These are phyloP conservation scores for Chaetoceros muelleri DNA, from an alignment of 108 stramenopile species.

Conservation along the genomic window DNA sequence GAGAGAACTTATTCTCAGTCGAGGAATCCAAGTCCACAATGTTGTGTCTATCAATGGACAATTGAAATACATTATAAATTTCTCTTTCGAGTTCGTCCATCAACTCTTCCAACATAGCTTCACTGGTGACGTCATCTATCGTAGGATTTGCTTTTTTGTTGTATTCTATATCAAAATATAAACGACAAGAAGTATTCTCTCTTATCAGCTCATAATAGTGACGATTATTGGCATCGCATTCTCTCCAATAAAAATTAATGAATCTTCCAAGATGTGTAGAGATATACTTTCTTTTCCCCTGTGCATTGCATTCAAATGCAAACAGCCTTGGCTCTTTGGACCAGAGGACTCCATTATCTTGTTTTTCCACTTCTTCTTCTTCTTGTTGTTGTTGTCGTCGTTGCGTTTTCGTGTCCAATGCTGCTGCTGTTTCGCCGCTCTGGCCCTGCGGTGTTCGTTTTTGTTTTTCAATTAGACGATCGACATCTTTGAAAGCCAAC, in stretches of 20 bases:
- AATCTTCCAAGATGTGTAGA: constrained; percentile 70
- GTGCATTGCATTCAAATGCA: constrained; percentile 52
- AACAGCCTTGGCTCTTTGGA: constrained; percentile 75
- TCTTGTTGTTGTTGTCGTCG: too few relatives aligned
- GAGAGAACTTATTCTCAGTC: constrained; percentile 81
- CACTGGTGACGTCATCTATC: constrained; percentile 38
- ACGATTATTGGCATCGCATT: constrained; percentile 39
- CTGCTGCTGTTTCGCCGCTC: too few relatives aligned
- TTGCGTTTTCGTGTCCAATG: too few relatives aligned
- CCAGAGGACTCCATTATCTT: too few relatives aligned
- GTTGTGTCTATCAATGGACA: constrained; percentile 19
- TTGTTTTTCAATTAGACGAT: too few relatives aligned
- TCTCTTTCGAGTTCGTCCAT: constrained; percentile 46
- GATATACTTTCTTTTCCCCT: constrained; percentile 72
- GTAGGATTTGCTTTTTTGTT: constrained; percentile 49
- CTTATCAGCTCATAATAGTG: constrained; percentile 93
- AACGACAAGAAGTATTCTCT: constrained; percentile 79
- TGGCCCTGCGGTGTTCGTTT: too few relatives aligned
- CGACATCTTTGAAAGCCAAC: too few relatives aligned
- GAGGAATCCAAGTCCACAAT: constrained; percentile 88
- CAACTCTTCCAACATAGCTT: constrained; percentile 29
- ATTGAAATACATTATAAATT: constrained; percentile 25
- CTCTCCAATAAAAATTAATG: constrained; percentile 70
- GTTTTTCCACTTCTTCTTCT: too few relatives aligned
- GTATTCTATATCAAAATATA: constrained; percentile 97